phyloP scores from a whole-genome alignment of 164 flowering plant genomes.

The Pachysandra terminalis region DNA sequence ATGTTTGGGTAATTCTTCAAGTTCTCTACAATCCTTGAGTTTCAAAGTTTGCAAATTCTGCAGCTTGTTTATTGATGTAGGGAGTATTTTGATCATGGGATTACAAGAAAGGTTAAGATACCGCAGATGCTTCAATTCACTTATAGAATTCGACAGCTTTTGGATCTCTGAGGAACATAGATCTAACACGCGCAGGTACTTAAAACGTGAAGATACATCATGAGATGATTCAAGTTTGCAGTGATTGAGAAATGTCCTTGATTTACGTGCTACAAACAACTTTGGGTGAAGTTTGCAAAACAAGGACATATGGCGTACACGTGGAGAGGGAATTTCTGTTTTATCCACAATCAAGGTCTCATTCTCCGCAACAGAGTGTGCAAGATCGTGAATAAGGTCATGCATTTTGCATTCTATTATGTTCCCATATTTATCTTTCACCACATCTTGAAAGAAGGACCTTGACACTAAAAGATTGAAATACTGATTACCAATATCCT shows the following conservation, averaged over 20 bases:
- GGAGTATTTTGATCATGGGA: neutral
- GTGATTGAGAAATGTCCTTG: neutral
- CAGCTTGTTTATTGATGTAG: slow-evolving; percentile 6
- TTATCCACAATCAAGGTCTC: neutral
- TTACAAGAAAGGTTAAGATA: slow-evolving; percentile 6
- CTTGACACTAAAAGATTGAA: too few relatives aligned
- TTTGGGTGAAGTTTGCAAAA: neutral
- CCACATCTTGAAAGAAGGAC: slow-evolving; percentile 14
- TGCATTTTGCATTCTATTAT: too few relatives aligned
- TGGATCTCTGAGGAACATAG: neutral
- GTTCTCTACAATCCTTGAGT: neutral
- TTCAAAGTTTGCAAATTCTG: slow-evolving; percentile 11
- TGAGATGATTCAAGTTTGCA: neutral
- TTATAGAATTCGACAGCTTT: slow-evolving; percentile 1
- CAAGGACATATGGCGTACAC: neutral
- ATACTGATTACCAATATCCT: too few relatives aligned
- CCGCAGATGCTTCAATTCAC: slow-evolving; percentile 13
- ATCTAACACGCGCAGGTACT: slow-evolving; percentile 4
- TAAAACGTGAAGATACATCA: neutral
- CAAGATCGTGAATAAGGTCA: too few relatives aligned
- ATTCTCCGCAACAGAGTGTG: too few relatives aligned
- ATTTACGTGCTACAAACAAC: neutral
- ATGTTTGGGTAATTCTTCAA: slow-evolving; percentile 10
- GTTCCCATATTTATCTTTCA: neutral
- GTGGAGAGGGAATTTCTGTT: neutral